These are phyloP conservation scores for Escallonia rubra DNA, from an alignment of 129 eudicot species.

Conservation along the genomic window DNA sequence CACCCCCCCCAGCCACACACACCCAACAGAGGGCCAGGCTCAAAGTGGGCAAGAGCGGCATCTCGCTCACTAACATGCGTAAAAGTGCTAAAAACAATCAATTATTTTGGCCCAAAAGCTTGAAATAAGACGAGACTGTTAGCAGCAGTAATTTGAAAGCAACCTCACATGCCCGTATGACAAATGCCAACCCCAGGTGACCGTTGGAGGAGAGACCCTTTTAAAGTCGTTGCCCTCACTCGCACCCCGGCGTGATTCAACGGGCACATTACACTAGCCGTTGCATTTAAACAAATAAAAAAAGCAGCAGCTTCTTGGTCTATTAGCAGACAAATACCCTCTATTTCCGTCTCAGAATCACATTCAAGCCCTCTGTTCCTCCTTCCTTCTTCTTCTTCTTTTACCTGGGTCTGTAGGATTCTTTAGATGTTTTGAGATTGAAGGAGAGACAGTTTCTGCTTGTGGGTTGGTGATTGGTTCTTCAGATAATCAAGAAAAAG, in stretches of 20 bases:
- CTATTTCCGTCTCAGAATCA: slow-evolving; percentile 19
- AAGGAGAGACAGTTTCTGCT: not conserved
- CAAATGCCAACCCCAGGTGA: slow-evolving; percentile 7
- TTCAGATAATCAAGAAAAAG: slow-evolving; percentile 20
- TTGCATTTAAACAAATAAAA: slow-evolving; percentile 51
- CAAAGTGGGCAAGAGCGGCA: slow-evolving; percentile 46
- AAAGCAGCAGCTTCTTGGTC: too few relatives aligned
- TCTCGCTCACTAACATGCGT: slow-evolving; percentile 8
- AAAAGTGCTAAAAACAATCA: slow-evolving; percentile 27
- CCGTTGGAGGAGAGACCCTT: slow-evolving; percentile 8
- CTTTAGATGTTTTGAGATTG: slow-evolving; percentile 20
- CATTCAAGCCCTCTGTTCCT: slow-evolving; percentile 16
- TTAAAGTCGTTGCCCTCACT: slow-evolving; percentile 9
- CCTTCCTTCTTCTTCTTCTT: slow-evolving; percentile 7
- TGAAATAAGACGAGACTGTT: not conserved
- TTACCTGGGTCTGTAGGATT: not conserved
- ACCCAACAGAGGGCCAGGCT: too few relatives aligned
- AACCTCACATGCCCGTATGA: slow-evolving; percentile 4
- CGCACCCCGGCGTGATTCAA: slow-evolving; percentile 24
- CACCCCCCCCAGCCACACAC: not conserved
- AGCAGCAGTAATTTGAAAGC: slow-evolving; percentile 13
- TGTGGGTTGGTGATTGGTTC: slow-evolving; percentile 18
- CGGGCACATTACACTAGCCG: slow-evolving; percentile 77
- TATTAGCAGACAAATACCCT: slow-evolving; percentile 6
- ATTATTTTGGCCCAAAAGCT: slow-evolving; percentile 11